phyloP scores from a whole-genome alignment of 2,329 filamentous ascomycete genomes.

The Venturiaceae sp. region DNA sequence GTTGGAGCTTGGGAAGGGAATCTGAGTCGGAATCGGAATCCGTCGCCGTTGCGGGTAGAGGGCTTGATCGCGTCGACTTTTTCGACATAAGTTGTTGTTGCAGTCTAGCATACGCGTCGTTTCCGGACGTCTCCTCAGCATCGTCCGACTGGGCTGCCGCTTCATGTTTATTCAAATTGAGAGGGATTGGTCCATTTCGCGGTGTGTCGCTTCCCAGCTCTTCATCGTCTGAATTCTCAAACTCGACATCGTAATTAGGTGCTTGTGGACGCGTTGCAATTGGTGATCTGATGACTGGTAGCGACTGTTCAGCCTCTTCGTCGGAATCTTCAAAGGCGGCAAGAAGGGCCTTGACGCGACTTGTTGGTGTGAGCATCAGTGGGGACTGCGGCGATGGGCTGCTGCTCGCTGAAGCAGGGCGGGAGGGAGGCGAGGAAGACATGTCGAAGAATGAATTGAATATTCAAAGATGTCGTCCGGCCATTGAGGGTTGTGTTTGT shows the following conservation, averaged over 20 bases:
- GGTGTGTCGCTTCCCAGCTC: neutral
- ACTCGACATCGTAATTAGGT: neutral
- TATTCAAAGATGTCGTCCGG: neutral
- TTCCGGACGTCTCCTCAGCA: neutral
- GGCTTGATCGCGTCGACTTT: neutral
- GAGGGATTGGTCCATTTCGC: neutral
- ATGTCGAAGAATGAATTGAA: neutral
- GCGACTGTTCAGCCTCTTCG: neutral
- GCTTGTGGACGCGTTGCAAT: neutral
- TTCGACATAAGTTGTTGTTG: neutral
- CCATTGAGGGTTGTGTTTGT: neutral
- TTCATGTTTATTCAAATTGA: neutral
- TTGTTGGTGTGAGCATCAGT: slow-evolving; percentile 27
- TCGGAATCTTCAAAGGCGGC: slow-evolving; percentile 32
- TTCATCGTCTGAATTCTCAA: slow-evolving; percentile 2
- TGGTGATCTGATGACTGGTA: neutral
- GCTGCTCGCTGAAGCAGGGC: neutral
- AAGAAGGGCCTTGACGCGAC: slow-evolving; percentile 40
- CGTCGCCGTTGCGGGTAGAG: neutral
- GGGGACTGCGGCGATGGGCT: slow-evolving; percentile 6
- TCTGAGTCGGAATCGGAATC: neutral
- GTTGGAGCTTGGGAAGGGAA: neutral
- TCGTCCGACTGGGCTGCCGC: neutral
- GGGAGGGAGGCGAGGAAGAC: neutral
- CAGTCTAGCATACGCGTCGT: neutral